Base-by-base conservation (phyloP, 2,329 filamentous ascomycete species). In the Sclerotinia sclerotiorum region DNA sequence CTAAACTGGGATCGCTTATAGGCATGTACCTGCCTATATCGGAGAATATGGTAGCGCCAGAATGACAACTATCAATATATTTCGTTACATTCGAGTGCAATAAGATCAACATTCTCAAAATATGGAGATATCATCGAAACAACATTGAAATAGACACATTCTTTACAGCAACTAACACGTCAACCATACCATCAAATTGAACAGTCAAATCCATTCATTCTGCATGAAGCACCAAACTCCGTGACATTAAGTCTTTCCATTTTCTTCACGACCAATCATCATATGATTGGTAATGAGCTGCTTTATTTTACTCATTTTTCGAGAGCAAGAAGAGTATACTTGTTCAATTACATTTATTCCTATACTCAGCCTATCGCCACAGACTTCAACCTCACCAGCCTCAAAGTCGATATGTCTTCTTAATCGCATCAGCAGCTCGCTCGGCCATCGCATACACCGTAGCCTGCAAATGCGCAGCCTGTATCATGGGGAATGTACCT, bases 361-460 rank as follows among this genome's bases (percentile, higher is more conserved):
- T 15, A 2, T 8, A 17, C n/a, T 1, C 13, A 29, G 39, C 39
- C 5, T 35, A 51, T 39, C 15, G 11, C 21, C 32, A 39, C 19
- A 10, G 7, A 15, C 29, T 39, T 6, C 29, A 42, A 17, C 8
- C 54, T 57, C 13, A 24, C 54, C 32, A 42, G 15, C 5, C 21
- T 29, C n/a, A 55, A n/a, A 44, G 5, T 44, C n/a, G 49, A 17
- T 35, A 27, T 48, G 39, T 17, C 46, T 51, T 51, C 42, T 68
- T 69, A 10, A 72, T 71, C 24, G 58, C 35, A 56, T 71, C 70
- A 0, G 71, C 60, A 6, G 69, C 71, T 58, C 60, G 70, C 29
- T 74, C 72, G 6, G 72, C 72, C 54, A 73, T 66, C 13, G 71
- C 71, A 65, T 74, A 74, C 10, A 71, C 72, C 32, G 67, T 49